Percentiles rank a stretch among this genome's conserved stretches.
phyloP scores from a whole-genome alignment of 1,284 basidiomycete genomes.

The Cystobasidiaceae sp. region DNA sequence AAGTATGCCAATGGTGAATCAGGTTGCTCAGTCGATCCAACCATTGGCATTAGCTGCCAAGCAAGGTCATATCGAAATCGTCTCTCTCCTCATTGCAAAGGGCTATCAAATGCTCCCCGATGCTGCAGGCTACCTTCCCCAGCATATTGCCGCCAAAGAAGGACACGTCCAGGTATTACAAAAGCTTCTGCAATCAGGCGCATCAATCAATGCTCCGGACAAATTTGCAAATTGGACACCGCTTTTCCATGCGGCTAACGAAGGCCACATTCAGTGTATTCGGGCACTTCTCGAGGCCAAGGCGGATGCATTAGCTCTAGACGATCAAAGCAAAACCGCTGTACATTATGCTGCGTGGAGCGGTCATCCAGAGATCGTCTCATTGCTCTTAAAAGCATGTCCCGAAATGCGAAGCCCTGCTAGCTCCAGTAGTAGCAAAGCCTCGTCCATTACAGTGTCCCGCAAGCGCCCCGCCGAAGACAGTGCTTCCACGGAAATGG shows the following conservation, averaged over 20 bases:
- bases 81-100: constrained; percentile 66
- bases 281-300: constrained; percentile 71
- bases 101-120: constrained; percentile 78
- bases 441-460: not conserved
- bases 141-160: constrained; percentile 95
- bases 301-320: constrained; percentile 64
- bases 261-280: constrained; percentile 75
- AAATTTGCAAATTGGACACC: constrained; percentile 99
- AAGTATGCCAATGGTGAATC: constrained; percentile 46
- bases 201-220: constrained; percentile 74
- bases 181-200: constrained; percentile 64
- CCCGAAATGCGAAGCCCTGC: not conserved
- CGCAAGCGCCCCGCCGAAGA: constrained; percentile 2
- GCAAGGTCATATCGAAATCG: constrained; percentile 80
- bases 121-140: constrained; percentile 90
- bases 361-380: constrained; percentile 76
- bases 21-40: constrained; percentile 64
- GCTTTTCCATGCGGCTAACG: constrained; percentile 88
- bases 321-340: constrained; percentile 80
- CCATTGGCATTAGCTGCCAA: constrained; percentile 78
- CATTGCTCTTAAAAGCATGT: constrained; percentile 60
- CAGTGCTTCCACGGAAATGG: constrained; percentile 32
- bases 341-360: constrained; percentile 98
- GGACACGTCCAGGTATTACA: constrained; percentile 80
- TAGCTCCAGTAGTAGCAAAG: not conserved